phyloP scores from a whole-genome alignment of 257 asterid species.

The Pogostemon cablin region DNA sequence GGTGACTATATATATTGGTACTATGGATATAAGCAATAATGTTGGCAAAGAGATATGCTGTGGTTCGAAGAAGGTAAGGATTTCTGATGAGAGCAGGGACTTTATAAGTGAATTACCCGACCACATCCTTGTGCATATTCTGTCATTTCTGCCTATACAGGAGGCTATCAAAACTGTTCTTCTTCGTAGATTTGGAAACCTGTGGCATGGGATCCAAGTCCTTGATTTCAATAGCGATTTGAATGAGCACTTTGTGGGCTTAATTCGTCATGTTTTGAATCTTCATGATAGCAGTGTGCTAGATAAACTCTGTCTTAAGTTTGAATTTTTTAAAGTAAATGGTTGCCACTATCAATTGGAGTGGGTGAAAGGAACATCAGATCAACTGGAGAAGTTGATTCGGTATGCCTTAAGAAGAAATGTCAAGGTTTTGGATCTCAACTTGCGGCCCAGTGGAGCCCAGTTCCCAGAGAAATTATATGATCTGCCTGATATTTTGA shows the following conservation, averaged over 20 bases:
- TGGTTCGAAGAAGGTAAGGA: neutral
- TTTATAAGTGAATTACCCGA: constrained; percentile 38
- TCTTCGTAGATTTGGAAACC: constrained; percentile 36
- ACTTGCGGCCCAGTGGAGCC: too few relatives aligned
- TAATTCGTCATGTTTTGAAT: constrained; percentile 32
- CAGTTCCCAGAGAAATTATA: neutral
- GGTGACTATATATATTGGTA: neutral
- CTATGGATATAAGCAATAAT: constrained; percentile 2
- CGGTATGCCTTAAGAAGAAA: constrained; percentile 35
- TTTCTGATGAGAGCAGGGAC: constrained; percentile 27
- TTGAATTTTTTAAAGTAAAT: constrained; percentile 2
- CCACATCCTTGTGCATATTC: constrained; percentile 36
- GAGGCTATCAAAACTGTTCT: constrained; percentile 36
- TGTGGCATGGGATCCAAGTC: constrained; percentile 35
- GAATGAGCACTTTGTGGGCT: constrained; percentile 15
- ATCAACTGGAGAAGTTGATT: constrained; percentile 33
- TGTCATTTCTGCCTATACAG: constrained; percentile 34
- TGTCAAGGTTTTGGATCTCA: constrained; percentile 40
- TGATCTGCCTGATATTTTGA: constrained; percentile 39
- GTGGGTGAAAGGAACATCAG: constrained; percentile 12
- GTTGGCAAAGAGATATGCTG: neutral
- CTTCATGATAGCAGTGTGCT: constrained; percentile 21
- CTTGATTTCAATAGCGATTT: constrained; percentile 36
- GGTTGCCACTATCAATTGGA: neutral
- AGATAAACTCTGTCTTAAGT: constrained; percentile 31